Evolutionary conservation across 352 stramenopile species (phyloP), one percentile per base, ranked within the genome.

Genomic region (Phytophthora fragariae): DNA sequence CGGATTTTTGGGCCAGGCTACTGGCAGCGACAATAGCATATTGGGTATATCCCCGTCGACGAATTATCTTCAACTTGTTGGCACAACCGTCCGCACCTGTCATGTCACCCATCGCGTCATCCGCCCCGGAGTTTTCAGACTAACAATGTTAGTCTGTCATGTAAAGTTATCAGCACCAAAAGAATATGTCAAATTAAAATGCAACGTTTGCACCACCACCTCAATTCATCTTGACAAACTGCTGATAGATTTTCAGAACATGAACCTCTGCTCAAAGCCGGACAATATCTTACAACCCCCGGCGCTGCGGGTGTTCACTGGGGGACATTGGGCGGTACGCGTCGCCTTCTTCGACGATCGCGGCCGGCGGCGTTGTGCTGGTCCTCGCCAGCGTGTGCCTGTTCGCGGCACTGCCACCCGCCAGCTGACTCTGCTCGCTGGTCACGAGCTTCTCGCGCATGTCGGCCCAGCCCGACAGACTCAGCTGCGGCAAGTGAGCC

Each of bases 381-480:
- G 63, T 67, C 31, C 49, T 74, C 33, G 65, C 57, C 17, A 81
- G 24, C 6, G 71, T 72, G 14, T 71, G 75, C 1, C 59, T 68
- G 2, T 54, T 61, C 14, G 61, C 41, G 15, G 27, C 9, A 24
- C 14, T 56, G 0, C 44, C 69, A 8, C 69, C 41, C 41, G 31
- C 68, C 57, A 77, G 60, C 21, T 31, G 57, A 21, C 47, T 55
- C 6, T 79, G 62, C 62, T 84, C 77, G n/a, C 29, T 77, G 5
- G 76, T 75, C 31, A 83, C 74, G 17, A 87, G 67, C 35, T 85
- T 82, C 52, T 90, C 83, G 15, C 81, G 73, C 79, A 85, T 85
- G 21, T 64, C 62, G 47, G 75, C 74, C 83, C 83, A 90, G 6
- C 83, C 83, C n/a, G 75, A 81, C 61, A 90, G 64, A 57, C 63